These are phyloP conservation scores for Glycyrrhiza uralensis DNA, from an alignment of 306 rosid genomes.

Conservation along the genomic window DNA sequence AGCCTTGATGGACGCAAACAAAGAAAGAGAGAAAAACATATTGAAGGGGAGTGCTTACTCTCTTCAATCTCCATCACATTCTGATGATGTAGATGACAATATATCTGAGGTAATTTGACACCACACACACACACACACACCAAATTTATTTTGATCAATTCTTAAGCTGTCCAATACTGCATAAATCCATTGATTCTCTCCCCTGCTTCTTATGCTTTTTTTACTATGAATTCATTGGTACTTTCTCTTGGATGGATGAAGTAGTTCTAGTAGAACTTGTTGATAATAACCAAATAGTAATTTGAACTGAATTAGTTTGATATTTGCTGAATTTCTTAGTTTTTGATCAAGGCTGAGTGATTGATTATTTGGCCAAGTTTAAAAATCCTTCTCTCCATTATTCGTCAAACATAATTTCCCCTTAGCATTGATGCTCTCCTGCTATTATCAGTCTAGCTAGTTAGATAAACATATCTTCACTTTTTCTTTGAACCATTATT, in stretches of 20 bases:
- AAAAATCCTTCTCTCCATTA: neutral
- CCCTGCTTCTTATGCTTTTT: neutral
- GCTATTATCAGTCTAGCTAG: too few species aligned
- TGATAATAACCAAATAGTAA: too few species aligned
- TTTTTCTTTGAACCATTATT: neutral
- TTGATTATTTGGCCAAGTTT: neutral
- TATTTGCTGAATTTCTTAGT: neutral
- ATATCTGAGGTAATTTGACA: conserved; percentile 57
- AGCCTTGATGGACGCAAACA: conserved; percentile 86
- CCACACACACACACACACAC: neutral
- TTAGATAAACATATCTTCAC: neutral
- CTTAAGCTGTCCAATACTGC: neutral
- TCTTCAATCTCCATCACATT: conserved; percentile 65
- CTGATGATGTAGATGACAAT: conserved; percentile 51
- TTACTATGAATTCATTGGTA: neutral
- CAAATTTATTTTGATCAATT: neutral
- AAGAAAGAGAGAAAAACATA: conserved; percentile 79
- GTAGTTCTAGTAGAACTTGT: neutral
- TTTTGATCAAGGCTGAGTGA: neutral
- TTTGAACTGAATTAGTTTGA: too few species aligned
- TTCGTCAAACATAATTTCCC: neutral
- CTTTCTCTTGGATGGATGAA: neutral
- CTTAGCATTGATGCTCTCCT: too few species aligned
- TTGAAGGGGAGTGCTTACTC: conserved; percentile 59
- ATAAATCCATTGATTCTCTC: neutral